Evolutionary conservation across 352 stramenopile genomes (phyloP), one percentile per base, ranked within the genome.

Genomic region (Globisporangium uncinulatum): DNA sequence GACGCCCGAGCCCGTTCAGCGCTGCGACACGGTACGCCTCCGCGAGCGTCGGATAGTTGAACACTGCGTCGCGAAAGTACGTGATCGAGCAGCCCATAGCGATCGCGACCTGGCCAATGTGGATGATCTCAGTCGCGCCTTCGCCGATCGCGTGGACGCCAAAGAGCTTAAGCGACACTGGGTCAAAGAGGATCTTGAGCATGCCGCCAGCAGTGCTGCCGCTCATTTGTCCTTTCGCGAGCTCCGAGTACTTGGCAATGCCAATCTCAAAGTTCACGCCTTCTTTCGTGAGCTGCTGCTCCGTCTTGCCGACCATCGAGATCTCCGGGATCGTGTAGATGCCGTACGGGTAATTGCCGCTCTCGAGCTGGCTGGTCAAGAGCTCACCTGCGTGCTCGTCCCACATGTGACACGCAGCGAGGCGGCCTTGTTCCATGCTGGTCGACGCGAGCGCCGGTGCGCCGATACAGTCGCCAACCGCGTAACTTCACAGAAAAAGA

Each of bases 251-350:
- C 55, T 89, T 89, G 31, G 86, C 87, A 49, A 96, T 71, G 14
- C 86, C 87, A 56, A 96, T 78, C 67, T 96, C 86, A 60, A 91
- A 96, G 63, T 88, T 89, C 31, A 93, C 62, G 31, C 83, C 79
- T 31, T 86, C 74, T 39, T 74, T 74, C 11, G 86, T 94, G 19
- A 96, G 74, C 57, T 95, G 73, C 62, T 92, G 79, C 67, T 96
- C 87, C 47, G 85, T 94, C 71, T 94, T 88, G 44, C 87, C 87
- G 20, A 96, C 83, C 87, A 96, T 96, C 43, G 79, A 93, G 56
- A 96, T 95, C 59, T 96, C 87, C 1, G 87, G 87, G 45, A 96
- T 93, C 37, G 87, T 96, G 71, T 96, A 96, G 63, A 96, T 96
- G 52, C 87, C 87, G 63, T 95, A 96, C 44, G 87, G 87, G 54